Evolutionary conservation across 1,139 yeast species (phyloP), one percentile per base, ranked within the genome.

Genomic region (Magnusiomyces paraingens): DNA sequence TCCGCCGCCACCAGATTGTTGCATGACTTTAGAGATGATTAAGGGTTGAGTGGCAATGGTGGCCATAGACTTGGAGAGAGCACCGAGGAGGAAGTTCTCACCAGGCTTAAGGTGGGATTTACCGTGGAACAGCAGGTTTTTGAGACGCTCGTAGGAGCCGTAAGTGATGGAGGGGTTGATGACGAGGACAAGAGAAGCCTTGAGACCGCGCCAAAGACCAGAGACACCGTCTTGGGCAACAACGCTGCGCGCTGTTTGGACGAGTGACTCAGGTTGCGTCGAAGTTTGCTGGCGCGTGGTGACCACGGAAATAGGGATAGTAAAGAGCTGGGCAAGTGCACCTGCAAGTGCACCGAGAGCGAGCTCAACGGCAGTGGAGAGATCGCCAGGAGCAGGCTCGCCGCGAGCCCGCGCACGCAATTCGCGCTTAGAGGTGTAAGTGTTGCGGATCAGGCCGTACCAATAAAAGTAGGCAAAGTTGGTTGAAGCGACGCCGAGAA

Each of bases 131-230:
- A 86, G 62, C 3, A 80, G 62, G 54, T 75, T 75, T 66, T 80
- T 83, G 62, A 88, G 75, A 59, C 89, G 78, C 67, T 86, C 93
- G 67, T 82, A 86, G 1, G 90, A 78, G 4, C 95, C 95, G 67
- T 87, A 89, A 4, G 96, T 88, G 66, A 88, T 88, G 45, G 95
- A 84, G 3, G 96, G 96, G 71, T 88, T 88, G 57, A 84, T 75
- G 41, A 94, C 88, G 52, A 88, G 77, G 4, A 88, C 86, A 64
- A 88, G 71, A 12, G 90, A 83, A 10, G 90, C 95, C 66, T 88
- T 83, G 58, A 88, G 77, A 0, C 96, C 96, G 61, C 83, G 78
- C 96, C 96, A 88, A 58, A 87, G 79, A 0, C 94, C 94, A 15
- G 78, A 69, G 47, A 83, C 59, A 4, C 94, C 91, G 62, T 86